Conservation (phyloP, 106 monocot genomes). For the Dendrobium huoshanense region DNA sequence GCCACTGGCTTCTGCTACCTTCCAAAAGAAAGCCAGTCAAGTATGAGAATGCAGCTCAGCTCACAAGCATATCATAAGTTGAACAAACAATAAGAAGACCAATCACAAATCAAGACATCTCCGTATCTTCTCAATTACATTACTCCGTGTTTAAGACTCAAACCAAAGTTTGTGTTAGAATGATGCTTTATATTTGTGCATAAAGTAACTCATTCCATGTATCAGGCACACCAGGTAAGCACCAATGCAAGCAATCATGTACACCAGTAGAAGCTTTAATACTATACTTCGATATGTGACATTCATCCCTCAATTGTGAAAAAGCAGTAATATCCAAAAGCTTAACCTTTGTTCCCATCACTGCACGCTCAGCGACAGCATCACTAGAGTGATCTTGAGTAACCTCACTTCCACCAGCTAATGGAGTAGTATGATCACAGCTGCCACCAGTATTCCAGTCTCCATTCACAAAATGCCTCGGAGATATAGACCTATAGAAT, state of each 20-base stretch:
- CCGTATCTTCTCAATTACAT: background rate
- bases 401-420: conserved; percentile 56
- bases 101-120: background rate
- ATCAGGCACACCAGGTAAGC: conserved; percentile 93
- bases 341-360: conserved; percentile 64
- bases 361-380: conserved; percentile 33
- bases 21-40: background rate
- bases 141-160: background rate
- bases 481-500: conserved; percentile 76
- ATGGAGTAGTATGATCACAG: conserved; percentile 66
- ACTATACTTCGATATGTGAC: conserved; percentile 70
- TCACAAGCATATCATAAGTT: background rate
- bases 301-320: conserved; percentile 75
- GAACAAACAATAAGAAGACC: background rate
- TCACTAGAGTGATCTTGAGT: conserved; percentile 50
- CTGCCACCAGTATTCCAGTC: conserved; percentile 99
- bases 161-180: background rate
- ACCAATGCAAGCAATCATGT: conserved; percentile 92
- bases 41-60: background rate
- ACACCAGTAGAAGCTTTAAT: conserved; percentile 29
- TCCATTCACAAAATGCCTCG: conserved; percentile 82
- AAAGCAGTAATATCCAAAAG: conserved; percentile 82
- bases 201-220: conserved; percentile 84
- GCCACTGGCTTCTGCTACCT: background rate
- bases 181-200: conserved; percentile 48